Conservation (phyloP, 2,329 filamentous ascomycete genomes). For the Cordyceps fumosorosea region DNA sequence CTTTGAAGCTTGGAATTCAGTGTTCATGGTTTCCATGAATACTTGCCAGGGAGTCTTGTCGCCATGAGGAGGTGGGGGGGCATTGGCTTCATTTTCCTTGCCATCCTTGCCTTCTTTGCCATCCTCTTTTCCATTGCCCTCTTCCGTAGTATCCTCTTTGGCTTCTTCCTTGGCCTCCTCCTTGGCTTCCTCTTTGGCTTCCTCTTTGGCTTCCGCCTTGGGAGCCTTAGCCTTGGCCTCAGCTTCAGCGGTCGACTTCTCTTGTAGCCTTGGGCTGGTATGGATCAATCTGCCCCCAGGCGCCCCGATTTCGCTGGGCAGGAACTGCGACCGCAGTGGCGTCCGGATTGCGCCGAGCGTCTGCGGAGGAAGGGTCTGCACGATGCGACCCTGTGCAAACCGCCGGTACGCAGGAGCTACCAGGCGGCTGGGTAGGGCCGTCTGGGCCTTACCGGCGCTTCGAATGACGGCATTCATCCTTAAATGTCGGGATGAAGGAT, state of each 20-base stretch:
- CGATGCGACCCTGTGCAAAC: slow-evolving; percentile 25
- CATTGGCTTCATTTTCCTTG: slow-evolving; percentile 58
- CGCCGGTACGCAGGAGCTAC: slow-evolving; percentile 37
- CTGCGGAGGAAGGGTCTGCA: slow-evolving; percentile 20
- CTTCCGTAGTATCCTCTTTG: slow-evolving; percentile 26
- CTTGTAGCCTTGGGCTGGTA: slow-evolving; percentile 21
- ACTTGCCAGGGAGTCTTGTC: slow-evolving; percentile 99
- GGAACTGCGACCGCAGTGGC: slow-evolving; percentile 41
- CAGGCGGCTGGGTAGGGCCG: slow-evolving; percentile 30
- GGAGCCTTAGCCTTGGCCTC: slow-evolving; percentile 21
- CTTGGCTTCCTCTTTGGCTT: slow-evolving; percentile 32
- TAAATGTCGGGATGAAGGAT: slow-evolving; percentile 18
- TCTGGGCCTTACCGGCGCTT: slow-evolving; percentile 36
- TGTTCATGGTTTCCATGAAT: slow-evolving; percentile 91
- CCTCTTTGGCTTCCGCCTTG: slow-evolving; percentile 21
- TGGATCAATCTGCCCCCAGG: slow-evolving; percentile 31
- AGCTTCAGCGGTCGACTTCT: slow-evolving; percentile 29
- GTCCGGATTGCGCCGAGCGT: slow-evolving; percentile 25
- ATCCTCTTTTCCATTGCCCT: slow-evolving; percentile 27
- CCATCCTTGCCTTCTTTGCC: slow-evolving; percentile 36
- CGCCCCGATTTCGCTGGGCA: slow-evolving; percentile 27
- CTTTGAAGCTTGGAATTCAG: slow-evolving; percentile 92
- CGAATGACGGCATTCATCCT: slow-evolving; percentile 42
- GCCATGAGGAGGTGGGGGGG: slow-evolving; percentile 87
- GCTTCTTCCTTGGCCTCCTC: slow-evolving; percentile 35